A percentile compares a stretch with the other conserved stretches of the same genome.
These are phyloP conservation scores for Serendipita vermifera DNA, from an alignment of 768 basidiomycete species.

Conservation along the genomic window DNA sequence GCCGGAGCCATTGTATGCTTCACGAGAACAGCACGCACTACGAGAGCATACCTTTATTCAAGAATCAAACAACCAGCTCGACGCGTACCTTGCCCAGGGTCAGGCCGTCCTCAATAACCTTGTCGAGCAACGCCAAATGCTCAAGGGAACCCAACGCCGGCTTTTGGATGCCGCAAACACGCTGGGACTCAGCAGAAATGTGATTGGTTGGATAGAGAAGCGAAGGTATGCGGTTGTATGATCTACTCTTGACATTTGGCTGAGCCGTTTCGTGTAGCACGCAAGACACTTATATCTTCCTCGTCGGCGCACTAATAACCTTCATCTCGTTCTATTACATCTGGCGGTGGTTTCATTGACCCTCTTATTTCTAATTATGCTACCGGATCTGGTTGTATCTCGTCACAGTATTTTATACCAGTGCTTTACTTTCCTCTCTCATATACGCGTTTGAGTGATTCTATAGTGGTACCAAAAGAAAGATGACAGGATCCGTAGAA, in stretches of 20 bases:
- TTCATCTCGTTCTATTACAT: slow-evolving; percentile 91
- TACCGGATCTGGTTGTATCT: too few species aligned
- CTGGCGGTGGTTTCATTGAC: slow-evolving; percentile 68
- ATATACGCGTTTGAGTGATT: neutral
- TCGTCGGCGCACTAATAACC: slow-evolving; percentile 71
- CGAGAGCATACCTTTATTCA: slow-evolving; percentile 83
- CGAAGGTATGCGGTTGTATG: slow-evolving; percentile 54
- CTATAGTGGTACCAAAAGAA: slow-evolving; percentile 1
- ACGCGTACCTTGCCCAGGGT: slow-evolving; percentile 87
- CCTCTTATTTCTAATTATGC: slow-evolving; percentile 10
- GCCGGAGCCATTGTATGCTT: slow-evolving; percentile 36
- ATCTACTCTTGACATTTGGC: neutral
- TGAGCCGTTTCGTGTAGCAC: slow-evolving; percentile 37
- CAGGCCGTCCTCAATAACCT: slow-evolving; percentile 83
- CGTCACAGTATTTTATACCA: too few species aligned
- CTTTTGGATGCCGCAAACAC: slow-evolving; percentile 88
- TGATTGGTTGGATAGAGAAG: slow-evolving; percentile 94
- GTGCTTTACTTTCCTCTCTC: neutral
- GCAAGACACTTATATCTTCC: slow-evolving; percentile 91
- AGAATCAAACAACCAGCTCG: slow-evolving; percentile 65
- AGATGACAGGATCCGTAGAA: neutral
- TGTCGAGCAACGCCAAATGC: slow-evolving; percentile 79
- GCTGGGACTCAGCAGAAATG: slow-evolving; percentile 81
- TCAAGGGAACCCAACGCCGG: slow-evolving; percentile 87
- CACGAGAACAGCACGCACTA: slow-evolving; percentile 66